A percentile compares a stretch with the other conserved stretches of the same genome.
These are phyloP conservation scores for Endotrypanum monterogeii DNA, from an alignment of 208 protist species.

Conservation along the genomic window DNA sequence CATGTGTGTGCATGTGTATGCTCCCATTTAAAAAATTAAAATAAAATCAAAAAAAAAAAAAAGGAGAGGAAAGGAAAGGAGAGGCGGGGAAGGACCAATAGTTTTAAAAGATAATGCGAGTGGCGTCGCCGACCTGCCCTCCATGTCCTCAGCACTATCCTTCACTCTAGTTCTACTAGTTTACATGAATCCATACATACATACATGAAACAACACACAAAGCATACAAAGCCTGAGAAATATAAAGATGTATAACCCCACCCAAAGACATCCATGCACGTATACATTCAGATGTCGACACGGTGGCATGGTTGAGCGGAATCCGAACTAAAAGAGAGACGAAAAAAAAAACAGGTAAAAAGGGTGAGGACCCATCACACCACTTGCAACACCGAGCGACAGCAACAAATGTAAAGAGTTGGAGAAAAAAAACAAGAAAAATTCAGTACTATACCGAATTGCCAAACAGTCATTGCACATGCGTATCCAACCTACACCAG, in stretches of 20 bases:
- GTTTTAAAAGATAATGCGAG: too few relatives aligned
- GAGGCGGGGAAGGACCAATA: too few relatives aligned
- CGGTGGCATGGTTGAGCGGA: too few relatives aligned
- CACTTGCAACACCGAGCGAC: neutral
- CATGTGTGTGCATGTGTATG: neutral
- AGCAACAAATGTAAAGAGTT: neutral
- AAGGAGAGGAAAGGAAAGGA: too few relatives aligned
- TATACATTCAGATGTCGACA: neutral
- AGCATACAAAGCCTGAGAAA: neutral
- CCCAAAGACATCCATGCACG: neutral
- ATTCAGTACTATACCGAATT: neutral
- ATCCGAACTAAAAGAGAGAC: neutral
- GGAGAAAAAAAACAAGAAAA: neutral
- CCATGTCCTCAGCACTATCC: too few relatives aligned
- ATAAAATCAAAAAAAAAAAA: neutral
- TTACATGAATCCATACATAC: slow-evolving; percentile 4
- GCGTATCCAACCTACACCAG: neutral
- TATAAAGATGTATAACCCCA: too few relatives aligned
- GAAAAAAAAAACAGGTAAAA: neutral
- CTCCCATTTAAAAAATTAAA: neutral
- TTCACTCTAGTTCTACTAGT: neutral
- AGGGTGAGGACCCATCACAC: neutral
- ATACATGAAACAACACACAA: neutral
- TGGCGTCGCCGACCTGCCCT: too few relatives aligned
- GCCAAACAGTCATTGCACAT: neutral